phyloP scores from a whole-genome alignment of 169 alveolate species.

The Babesia bovis region DNA sequence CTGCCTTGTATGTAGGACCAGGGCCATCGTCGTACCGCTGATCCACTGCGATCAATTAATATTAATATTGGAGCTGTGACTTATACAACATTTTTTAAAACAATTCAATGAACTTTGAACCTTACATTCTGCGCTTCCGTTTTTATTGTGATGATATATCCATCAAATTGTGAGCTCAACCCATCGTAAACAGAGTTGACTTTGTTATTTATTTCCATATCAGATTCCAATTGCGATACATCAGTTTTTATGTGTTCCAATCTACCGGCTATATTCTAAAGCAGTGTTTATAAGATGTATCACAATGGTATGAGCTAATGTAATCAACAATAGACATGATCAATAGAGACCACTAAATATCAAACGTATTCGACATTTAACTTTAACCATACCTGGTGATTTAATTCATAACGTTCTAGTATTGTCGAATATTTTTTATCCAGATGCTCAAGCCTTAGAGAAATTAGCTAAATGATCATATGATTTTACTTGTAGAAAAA shows the following conservation, averaged over 20 bases:
- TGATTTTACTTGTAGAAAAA: neutral
- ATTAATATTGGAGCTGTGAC: neutral
- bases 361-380: no score
- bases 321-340: neutral
- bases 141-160: neutral
- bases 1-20: constrained; percentile 16
- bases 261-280: constrained; percentile 1
- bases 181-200: neutral
- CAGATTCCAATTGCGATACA: constrained; percentile 5
- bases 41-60: constrained; percentile 13
- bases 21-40: neutral
- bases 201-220: neutral
- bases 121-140: constrained; percentile 27
- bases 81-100: neutral
- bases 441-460: constrained; percentile 47
- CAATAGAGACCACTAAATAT: neutral
- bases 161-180: neutral
- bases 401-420: neutral
- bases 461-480: constrained; percentile 24
- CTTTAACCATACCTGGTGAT: constrained; percentile 14
- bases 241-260: constrained; percentile 4
- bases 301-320: no score
- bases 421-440: constrained; percentile 28
- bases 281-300: neutral
- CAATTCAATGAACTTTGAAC: neutral